phyloP scores from a whole-genome alignment of 2,329 filamentous ascomycete species.

The Paracoccidioides brasiliensis region DNA sequence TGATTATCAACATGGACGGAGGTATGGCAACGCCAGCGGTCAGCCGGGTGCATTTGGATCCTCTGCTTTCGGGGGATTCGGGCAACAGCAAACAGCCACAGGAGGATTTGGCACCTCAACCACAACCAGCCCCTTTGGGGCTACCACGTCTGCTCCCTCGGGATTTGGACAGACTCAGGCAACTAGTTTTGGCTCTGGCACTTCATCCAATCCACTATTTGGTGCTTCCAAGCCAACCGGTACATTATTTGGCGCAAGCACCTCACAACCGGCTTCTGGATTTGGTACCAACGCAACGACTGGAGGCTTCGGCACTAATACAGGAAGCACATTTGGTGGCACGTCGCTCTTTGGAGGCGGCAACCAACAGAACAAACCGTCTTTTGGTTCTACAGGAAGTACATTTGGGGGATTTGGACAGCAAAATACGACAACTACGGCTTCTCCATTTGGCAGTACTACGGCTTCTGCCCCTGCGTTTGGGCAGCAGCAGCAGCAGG shows the following conservation, averaged over 20 bases:
- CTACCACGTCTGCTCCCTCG: slow-evolving; percentile 24
- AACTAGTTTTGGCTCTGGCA: slow-evolving; percentile 25
- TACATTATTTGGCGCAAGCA: slow-evolving; percentile 23
- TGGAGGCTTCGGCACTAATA: slow-evolving; percentile 23
- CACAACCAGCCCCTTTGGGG: slow-evolving; percentile 29
- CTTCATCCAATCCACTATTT: slow-evolving; percentile 29
- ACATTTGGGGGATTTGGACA: slow-evolving; percentile 29
- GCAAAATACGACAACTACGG: slow-evolving; percentile 23
- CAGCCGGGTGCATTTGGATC: slow-evolving; percentile 72
- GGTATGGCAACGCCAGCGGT: slow-evolving; percentile 68
- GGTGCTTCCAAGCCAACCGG: slow-evolving; percentile 31
- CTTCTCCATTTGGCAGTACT: slow-evolving; percentile 29
- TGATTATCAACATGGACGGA: slow-evolving; percentile 79
- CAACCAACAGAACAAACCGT: slow-evolving; percentile 24
- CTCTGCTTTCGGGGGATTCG: slow-evolving; percentile 41
- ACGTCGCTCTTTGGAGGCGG: slow-evolving; percentile 22
- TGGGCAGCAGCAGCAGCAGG: slow-evolving; percentile 23
- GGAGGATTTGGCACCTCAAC: slow-evolving; percentile 31
- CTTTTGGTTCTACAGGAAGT: slow-evolving; percentile 26
- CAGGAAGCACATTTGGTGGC: slow-evolving; percentile 14
- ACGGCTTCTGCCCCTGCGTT: slow-evolving; percentile 32
- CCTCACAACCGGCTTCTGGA: slow-evolving; percentile 22
- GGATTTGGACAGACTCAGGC: slow-evolving; percentile 34
- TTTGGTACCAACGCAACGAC: slow-evolving; percentile 26
- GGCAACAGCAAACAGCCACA: slow-evolving; percentile 26